Conservation (phyloP, 305 asterid species). For the Rubia occidens region DNA sequence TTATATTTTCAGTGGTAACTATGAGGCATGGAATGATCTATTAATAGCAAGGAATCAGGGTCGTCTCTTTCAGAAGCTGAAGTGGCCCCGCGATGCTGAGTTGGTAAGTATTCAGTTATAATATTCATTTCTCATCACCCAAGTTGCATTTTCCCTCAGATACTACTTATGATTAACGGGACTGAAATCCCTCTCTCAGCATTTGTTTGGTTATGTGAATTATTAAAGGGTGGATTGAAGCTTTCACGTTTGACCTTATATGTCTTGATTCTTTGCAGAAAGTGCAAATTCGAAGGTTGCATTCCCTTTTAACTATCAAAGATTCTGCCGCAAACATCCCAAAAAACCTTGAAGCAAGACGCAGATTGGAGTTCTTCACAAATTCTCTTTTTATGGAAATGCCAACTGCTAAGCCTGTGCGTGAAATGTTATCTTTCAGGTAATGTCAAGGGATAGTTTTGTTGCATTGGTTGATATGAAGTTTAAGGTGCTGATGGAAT, state of each 20-base stretch:
- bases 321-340: constrained; percentile 91
- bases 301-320: constrained; percentile 76
- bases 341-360: constrained; percentile 81
- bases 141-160: not conserved
- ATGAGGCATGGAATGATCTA: constrained; percentile 65
- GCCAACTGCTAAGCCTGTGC: constrained; percentile 75
- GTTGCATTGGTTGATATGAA: constrained; percentile 12
- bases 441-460: constrained; percentile 18
- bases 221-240: not conserved
- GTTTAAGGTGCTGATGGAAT: constrained; percentile 2
- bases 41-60: constrained; percentile 79
- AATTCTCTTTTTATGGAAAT: constrained; percentile 97
- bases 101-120: constrained; percentile 39
- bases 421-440: constrained; percentile 94
- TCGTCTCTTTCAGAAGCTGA: constrained; percentile 79
- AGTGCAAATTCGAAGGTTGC: constrained; percentile 63
- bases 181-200: not conserved
- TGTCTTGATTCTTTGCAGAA: constrained; percentile 43
- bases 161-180: not conserved
- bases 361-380: constrained; percentile 81
- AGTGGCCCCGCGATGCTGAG: constrained; percentile 83
- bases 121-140: not conserved
- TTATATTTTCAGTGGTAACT: constrained; percentile 44
- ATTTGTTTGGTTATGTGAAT: not conserved
- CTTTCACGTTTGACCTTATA: not conserved